Conservation (phyloP, 495 filamentous ascomycete genomes). For the Penicillium waksmanii region DNA sequence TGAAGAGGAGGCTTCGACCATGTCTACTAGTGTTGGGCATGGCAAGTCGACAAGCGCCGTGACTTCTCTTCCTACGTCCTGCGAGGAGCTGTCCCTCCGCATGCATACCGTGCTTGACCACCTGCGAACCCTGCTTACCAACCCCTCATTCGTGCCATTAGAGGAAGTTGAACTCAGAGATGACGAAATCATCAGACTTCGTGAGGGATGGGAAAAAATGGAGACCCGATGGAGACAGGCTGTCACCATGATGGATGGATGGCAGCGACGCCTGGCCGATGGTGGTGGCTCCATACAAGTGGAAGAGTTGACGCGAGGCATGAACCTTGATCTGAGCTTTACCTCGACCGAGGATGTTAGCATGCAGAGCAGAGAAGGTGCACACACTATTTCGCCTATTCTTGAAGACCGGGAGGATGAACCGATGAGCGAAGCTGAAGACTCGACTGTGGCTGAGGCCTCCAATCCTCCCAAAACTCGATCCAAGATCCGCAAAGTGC, state of each 20-base stretch:
- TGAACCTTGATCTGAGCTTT: slow-evolving; percentile 66
- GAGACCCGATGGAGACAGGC: slow-evolving; percentile 88
- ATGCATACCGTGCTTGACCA: slow-evolving; percentile 77
- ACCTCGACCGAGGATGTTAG: slow-evolving; percentile 50
- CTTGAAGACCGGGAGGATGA: slow-evolving; percentile 59
- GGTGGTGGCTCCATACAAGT: slow-evolving; percentile 80
- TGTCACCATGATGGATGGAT: slow-evolving; percentile 86
- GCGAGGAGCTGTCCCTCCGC: slow-evolving; percentile 71
- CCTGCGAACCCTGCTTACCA: slow-evolving; percentile 80
- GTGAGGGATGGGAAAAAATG: slow-evolving; percentile 88
- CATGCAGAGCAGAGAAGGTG: slow-evolving; percentile 38
- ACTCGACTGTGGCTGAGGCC: slow-evolving; percentile 35
- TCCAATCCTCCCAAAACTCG: slow-evolving; percentile 14
- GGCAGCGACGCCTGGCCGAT: slow-evolving; percentile 80
- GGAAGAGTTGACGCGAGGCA: slow-evolving; percentile 78
- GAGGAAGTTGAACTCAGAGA: slow-evolving; percentile 91
- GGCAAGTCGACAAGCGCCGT: slow-evolving; percentile 37
- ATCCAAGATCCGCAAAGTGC: slow-evolving; percentile 29
- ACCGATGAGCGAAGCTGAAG: slow-evolving; percentile 33
- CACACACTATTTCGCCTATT: slow-evolving; percentile 53
- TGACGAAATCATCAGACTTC: slow-evolving; percentile 80
- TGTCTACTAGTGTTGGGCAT: slow-evolving; percentile 40
- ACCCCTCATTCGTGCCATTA: slow-evolving; percentile 94
- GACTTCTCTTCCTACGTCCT: slow-evolving; percentile 57
- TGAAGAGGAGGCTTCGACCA: slow-evolving; percentile 40